Base-by-base conservation (phyloP, 1,139 yeast genomes). In the Blastobotrys malaysiensis region DNA sequence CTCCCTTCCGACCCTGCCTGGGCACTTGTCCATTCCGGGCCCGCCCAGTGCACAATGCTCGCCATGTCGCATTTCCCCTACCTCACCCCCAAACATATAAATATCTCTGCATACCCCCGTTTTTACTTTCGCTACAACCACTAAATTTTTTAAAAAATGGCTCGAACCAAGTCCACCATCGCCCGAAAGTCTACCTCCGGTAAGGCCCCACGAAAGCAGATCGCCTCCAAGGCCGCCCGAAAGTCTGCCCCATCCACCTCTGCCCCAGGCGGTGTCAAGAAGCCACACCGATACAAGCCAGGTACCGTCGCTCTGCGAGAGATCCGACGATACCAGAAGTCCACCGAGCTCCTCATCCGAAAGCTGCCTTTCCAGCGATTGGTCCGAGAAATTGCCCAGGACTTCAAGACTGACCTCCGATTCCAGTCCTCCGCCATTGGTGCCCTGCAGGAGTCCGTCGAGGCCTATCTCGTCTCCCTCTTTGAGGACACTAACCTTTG, bases 261-360 rank as follows among this genome's bases (percentile, higher is more conserved):
- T 80, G 80, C 96, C 63, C 84, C 96, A 63, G 97, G 97, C 75
- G 98, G 97, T 86, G 97, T 91, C 75, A 91, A 91, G 90, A 90
- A 91, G 83, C 97, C 97, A 67, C 98, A 91, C 88, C 89, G 97
- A 87, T 91, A 90, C 82, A 90, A 90, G 93, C 98, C 98, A 77
- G 98, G 98, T 89, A 91, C 97, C 73, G 97, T 91, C 73, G 98
- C 98, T 70, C 87, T 91, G 76, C 90, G 97, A 87, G 98, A 90
- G 82, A 91, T 91, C 74, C 89, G 97, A 86, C 89, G 97, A 82
- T 91, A 90, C 84, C 97, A 90, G 81, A 90, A 90, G 79, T 88
- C 97, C 63, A 90, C 97, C 70, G 97, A 90, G 79, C 82, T 90
- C 58, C 83, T 90, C 76, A 90, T 90, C 79, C 89, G 97, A 85